Base-by-base conservation (phyloP, 805 yeast species). In the Candida qinlingensis region DNA sequence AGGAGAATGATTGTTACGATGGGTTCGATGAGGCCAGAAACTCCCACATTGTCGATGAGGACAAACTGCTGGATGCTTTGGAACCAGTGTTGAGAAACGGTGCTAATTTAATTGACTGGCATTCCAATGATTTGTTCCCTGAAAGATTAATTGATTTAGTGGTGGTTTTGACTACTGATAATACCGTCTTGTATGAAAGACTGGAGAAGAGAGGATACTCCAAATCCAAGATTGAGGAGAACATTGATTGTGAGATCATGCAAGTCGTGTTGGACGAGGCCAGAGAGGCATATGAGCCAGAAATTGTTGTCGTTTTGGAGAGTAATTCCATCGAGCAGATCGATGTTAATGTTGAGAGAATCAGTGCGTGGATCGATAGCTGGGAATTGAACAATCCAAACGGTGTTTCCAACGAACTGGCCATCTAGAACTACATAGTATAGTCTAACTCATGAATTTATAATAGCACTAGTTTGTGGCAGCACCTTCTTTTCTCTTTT, bases 221-320 rank as follows among this genome's bases (percentile, higher is more conserved):
- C 47, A 85, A 87, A 52, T 74, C 77, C 51, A 94, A 94, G 68
- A 80, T 94, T 54, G 85, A 83, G 49, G 99, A 94, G 60, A 94
- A 94, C 63, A 69, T 94, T 41, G 99, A 94, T 65, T 95, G 96
- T 51, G 99, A 94, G 68, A 94, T 94, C 55, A 94, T 94, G 98
- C 92, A 91, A 56, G 87, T 92, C 11, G 79, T 94, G 12, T 67
- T 82, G 41, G 85, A 84, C 54, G 99, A 94, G 56, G 99, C 98
- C 0, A 72, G 77, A 49, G 97, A 89, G 34, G 76, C 84, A 38
- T 94, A 89, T 61, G 85, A 76, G 33, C 81, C 82, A 40, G 87
- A 85, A 54, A 81, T 90, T 30, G 92, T 94, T 31, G 87, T 94
- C 39, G 94, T 86, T 58, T 74, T 94, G 52, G 71, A 68, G 41